phyloP scores from a whole-genome alignment of 1,284 basidiomycete genomes.

The Puccinia brachypodii region DNA sequence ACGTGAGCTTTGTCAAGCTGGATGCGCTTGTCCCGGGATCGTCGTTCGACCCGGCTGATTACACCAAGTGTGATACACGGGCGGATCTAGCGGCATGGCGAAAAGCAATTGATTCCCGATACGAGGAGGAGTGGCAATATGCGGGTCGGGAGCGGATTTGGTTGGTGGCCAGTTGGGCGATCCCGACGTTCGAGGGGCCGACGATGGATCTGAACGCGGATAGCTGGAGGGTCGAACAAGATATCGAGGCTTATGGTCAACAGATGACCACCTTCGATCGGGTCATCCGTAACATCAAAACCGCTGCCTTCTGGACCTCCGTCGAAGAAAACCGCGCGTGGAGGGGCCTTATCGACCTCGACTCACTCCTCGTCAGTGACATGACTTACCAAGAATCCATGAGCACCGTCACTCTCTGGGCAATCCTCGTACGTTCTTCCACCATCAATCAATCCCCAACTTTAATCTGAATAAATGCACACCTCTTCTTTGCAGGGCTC shows the following conservation, averaged over 20 bases:
- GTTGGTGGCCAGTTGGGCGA: slow-evolving; percentile 41
- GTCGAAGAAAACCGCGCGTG: slow-evolving; percentile 27
- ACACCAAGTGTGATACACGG: slow-evolving; percentile 25
- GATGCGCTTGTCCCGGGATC: slow-evolving; percentile 46
- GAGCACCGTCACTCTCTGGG: slow-evolving; percentile 41
- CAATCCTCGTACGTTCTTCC: slow-evolving; percentile 19
- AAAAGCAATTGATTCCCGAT: slow-evolving; percentile 27
- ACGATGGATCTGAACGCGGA: slow-evolving; percentile 19
- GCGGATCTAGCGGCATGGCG: slow-evolving; percentile 40
- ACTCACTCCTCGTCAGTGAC: slow-evolving; percentile 27
- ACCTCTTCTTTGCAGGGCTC: slow-evolving; percentile 11
- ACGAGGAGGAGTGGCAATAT: slow-evolving; percentile 32
- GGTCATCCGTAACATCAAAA: slow-evolving; percentile 38
- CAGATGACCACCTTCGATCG: slow-evolving; percentile 47
- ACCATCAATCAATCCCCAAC: neutral
- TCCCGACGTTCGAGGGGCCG: slow-evolving; percentile 15
- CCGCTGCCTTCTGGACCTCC: slow-evolving; percentile 38
- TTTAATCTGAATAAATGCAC: neutral
- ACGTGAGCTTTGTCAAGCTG: slow-evolving; percentile 47
- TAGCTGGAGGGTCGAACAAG: slow-evolving; percentile 44
- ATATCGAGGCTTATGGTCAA: slow-evolving; percentile 42
- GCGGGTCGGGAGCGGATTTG: slow-evolving; percentile 42
- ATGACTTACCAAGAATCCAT: slow-evolving; percentile 38
- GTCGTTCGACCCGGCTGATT: slow-evolving; percentile 8
- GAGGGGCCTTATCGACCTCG: slow-evolving; percentile 42